Conservation (phyloP, 208 protist species). For the Trypanosoma brucei region DNA sequence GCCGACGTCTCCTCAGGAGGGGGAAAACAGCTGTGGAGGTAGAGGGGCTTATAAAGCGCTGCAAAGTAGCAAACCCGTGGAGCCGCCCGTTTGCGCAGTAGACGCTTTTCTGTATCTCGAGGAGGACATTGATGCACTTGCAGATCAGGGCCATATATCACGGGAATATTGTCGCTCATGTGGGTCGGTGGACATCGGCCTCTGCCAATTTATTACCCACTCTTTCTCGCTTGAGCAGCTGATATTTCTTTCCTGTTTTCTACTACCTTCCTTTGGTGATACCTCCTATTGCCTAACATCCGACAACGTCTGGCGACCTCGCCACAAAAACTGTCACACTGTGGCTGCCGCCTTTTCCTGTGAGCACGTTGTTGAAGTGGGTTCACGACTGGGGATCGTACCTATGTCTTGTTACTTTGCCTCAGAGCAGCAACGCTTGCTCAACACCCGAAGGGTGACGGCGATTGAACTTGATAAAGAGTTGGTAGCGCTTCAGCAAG, state of each 20-base stretch:
- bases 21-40: not conserved
- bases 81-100: constrained; percentile 49
- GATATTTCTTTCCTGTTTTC: constrained; percentile 64
- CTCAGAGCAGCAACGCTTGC: constrained; percentile 34
- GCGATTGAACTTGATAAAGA: constrained; percentile 34
- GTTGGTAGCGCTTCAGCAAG: constrained; percentile 23
- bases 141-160: constrained; percentile 28
- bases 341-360: constrained; percentile 10
- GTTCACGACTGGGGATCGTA: constrained; percentile 73
- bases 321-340: not conserved
- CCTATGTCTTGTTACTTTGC: constrained; percentile 56
- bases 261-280: constrained; percentile 30
- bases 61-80: not conserved
- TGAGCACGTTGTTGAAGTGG: constrained; percentile 50
- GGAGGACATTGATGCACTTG: constrained; percentile 63
- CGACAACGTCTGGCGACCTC: constrained; percentile 3
- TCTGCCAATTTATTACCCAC: constrained; percentile 78
- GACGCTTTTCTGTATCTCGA: constrained; percentile 77
- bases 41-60: not conserved
- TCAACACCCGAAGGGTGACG: constrained; percentile 16
- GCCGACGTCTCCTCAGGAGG: not conserved
- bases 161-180: constrained; percentile 71
- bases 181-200: constrained; percentile 48
- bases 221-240: constrained; percentile 81
- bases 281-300: not conserved